Percentiles rank a stretch among this genome's conserved stretches.
Evolutionary conservation across 306 rosid species (phyloP).

Genomic region (Pueraria montana): DNA sequence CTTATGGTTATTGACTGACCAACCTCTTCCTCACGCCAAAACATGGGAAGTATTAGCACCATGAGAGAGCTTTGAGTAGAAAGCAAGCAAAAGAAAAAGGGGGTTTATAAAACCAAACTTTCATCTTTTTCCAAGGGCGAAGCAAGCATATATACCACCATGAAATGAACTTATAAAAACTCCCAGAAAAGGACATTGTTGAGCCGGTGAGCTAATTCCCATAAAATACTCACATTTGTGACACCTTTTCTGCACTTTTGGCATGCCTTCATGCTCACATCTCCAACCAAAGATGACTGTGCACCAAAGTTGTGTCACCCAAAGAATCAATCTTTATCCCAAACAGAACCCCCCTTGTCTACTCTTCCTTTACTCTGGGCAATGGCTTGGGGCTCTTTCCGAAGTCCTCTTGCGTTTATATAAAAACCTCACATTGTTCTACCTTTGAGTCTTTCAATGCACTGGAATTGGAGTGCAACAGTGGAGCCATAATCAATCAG

Average conservation of each 20-base stretch:
- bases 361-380: conserved; percentile 47
- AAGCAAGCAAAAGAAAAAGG: conserved; percentile 81
- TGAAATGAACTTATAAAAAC: conserved; percentile 45
- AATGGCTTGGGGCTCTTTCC: conserved; percentile 35
- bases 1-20: conserved; percentile 33
- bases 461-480: conserved; percentile 38
- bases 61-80: conserved; percentile 69
- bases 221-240: conserved; percentile 60
- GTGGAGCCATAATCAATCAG: neutral
- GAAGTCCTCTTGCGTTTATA: conserved; percentile 44
- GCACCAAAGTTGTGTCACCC: conserved; percentile 58
- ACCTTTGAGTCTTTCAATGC: conserved; percentile 51
- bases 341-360: conserved; percentile 60
- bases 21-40: conserved; percentile 59
- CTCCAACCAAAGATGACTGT: conserved; percentile 60
- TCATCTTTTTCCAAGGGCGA: conserved; percentile 63
- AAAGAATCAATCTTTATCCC: conserved; percentile 83
- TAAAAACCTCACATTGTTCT: conserved; percentile 46
- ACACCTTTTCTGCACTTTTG: conserved; percentile 46
- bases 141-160: conserved; percentile 91
- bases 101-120: conserved; percentile 54
- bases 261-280: conserved; percentile 62
- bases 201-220: conserved; percentile 53
- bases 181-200: conserved; percentile 43
- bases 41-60: conserved; percentile 37